These are phyloP conservation scores for Coniosporium tulheliwenetii DNA, from an alignment of 2,329 filamentous ascomycete species.

Conservation along the genomic window DNA sequence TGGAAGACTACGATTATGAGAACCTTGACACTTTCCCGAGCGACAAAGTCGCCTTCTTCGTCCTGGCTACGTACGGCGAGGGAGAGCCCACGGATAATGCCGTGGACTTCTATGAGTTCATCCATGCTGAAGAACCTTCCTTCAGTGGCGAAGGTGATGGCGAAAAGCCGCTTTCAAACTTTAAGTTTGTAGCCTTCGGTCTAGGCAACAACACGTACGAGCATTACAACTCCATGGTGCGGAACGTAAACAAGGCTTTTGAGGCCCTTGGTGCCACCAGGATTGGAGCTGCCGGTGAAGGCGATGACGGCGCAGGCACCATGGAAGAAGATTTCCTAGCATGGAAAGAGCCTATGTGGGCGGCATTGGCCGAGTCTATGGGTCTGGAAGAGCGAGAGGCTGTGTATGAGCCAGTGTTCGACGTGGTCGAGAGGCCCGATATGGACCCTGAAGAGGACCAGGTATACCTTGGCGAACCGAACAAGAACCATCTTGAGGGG, in stretches of 20 bases:
- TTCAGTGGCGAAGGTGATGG: conserved; percentile 52
- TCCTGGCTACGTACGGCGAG: conserved; percentile 94
- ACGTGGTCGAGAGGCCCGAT: conserved; percentile 59
- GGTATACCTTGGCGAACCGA: conserved; percentile 91
- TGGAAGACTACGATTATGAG: conserved; percentile 96
- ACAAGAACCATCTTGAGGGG: conserved; percentile 87
- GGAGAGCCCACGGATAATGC: conserved; percentile 98
- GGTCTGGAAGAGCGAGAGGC: conserved; percentile 87
- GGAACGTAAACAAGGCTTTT: conserved; percentile 70
- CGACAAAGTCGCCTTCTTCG: conserved; percentile 88
- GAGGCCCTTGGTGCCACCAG: conserved; percentile 68
- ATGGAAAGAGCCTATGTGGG: conserved; percentile 99
- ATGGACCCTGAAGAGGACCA: conserved; percentile 59
- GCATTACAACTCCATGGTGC: conserved; percentile 98
- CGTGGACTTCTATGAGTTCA: conserved; percentile 96
- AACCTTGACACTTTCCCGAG: conserved; percentile 77
- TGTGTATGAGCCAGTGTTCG: conserved; percentile 86
- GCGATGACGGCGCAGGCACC: conserved; percentile 92
- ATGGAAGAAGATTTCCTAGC: conserved; percentile 99
- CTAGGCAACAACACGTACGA: conserved; percentile 99
- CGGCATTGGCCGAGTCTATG: conserved; percentile 67
- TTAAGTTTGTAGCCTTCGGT: conserved; percentile 91
- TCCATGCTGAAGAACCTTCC: conserved; percentile 62
- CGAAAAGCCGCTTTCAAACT: conserved; percentile 60
- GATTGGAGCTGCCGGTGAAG: conserved; percentile 81